Conservation (phyloP, 2,329 filamentous ascomycete genomes). For the Mycocentrospora acerina region DNA sequence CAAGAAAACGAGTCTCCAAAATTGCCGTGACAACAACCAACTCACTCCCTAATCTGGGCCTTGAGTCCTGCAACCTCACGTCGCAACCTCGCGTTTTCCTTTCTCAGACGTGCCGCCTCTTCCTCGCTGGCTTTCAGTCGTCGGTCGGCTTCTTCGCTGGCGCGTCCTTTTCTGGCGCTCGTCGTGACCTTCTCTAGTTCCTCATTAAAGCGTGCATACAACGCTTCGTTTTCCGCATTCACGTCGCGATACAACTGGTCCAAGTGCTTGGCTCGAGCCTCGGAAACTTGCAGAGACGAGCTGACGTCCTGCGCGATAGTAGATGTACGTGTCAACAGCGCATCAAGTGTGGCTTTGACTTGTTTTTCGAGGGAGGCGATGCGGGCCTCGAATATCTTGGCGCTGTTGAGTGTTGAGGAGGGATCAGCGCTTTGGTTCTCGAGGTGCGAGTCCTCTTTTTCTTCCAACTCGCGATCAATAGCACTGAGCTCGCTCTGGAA, state of each 20-base stretch:
- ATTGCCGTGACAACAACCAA: too few relatives aligned
- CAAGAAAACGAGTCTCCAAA: too few relatives aligned
- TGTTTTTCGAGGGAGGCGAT: slow-evolving; percentile 68
- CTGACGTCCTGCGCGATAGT: slow-evolving; percentile 71
- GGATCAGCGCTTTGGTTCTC: slow-evolving; percentile 33
- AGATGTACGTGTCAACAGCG: slow-evolving; percentile 29
- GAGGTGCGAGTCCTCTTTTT: slow-evolving; percentile 33
- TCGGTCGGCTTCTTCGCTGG: slow-evolving; percentile 73
- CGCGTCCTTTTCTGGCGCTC: slow-evolving; percentile 68
- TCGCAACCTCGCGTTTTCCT: slow-evolving; percentile 81
- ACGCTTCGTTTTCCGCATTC: slow-evolving; percentile 85
- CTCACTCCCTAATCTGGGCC: slow-evolving; percentile 49
- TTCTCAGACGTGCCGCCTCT: slow-evolving; percentile 74
- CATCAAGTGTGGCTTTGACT: slow-evolving; percentile 53
- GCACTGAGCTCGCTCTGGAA: slow-evolving; percentile 75
- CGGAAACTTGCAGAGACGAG: slow-evolving; percentile 68
- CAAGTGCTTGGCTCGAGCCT: slow-evolving; percentile 76
- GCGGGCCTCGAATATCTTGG: slow-evolving; percentile 52
- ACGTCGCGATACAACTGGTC: slow-evolving; percentile 88
- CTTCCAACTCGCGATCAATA: slow-evolving; percentile 77
- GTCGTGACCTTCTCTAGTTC: slow-evolving; percentile 83
- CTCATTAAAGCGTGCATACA: slow-evolving; percentile 91
- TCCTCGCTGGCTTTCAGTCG: slow-evolving; percentile 74
- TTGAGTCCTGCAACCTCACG: slow-evolving; percentile 73
- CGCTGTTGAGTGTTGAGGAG: slow-evolving; percentile 11